Evolutionary conservation across 2,329 filamentous ascomycete species (phyloP).

Genomic region (Beauveria pseudobassiana): DNA sequence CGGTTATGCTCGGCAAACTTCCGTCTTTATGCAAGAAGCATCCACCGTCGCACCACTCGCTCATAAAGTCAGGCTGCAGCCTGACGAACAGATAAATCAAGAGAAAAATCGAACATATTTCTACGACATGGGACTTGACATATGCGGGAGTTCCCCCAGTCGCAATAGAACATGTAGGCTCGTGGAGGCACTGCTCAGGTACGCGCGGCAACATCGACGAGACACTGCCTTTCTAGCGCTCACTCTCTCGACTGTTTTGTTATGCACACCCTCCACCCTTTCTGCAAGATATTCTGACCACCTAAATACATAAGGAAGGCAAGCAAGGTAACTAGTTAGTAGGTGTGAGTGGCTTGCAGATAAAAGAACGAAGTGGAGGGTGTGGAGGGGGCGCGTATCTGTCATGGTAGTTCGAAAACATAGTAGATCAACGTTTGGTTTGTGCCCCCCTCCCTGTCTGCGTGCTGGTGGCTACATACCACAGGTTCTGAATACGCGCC

Average conservation of each 20-base stretch:
- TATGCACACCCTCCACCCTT: not conserved
- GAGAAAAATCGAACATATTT: no score
- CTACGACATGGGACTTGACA: no score
- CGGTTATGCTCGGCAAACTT: not conserved
- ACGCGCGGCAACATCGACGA: not conserved
- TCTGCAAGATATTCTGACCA: no score
- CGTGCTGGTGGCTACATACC: not conserved
- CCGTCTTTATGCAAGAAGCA: not conserved
- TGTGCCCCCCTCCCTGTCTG: not conserved
- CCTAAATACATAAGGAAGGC: no score
- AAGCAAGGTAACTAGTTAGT: no score
- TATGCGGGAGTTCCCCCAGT: no score
- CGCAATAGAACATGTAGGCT: no score
- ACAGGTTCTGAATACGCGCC: not conserved
- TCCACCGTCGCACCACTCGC: not conserved
- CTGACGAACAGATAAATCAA: no score
- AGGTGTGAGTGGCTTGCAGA: not conserved
- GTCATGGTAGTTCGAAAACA: no score
- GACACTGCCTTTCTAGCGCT: not conserved
- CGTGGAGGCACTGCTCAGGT: no score
- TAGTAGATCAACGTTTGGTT: not conserved
- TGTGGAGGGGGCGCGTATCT: not conserved
- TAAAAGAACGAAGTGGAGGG: not conserved
- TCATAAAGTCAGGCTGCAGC: not conserved
- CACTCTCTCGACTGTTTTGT: not conserved